phyloP scores from a whole-genome alignment of 2,329 filamentous ascomycete genomes.

The Exserohilum rostratum region DNA sequence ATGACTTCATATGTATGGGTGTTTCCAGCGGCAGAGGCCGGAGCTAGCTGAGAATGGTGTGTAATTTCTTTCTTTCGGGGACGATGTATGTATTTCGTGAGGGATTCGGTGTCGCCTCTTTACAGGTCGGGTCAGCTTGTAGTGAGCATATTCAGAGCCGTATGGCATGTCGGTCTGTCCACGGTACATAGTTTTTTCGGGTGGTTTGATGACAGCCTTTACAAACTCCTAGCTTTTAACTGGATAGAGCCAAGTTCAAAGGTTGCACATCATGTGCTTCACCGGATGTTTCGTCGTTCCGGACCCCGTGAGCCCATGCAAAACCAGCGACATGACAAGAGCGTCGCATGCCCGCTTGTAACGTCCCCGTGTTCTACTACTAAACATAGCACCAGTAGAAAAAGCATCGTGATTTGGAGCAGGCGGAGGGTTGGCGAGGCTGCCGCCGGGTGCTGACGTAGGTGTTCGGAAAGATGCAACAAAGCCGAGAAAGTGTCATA shows the following conservation, averaged over 20 bases:
- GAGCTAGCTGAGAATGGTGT: constrained; percentile 2
- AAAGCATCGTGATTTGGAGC: background rate
- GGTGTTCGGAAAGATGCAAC: constrained; percentile 9
- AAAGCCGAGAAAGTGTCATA: constrained; percentile 21
- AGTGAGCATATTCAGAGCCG: background rate
- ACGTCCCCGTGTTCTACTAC: background rate
- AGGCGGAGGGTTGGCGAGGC: constrained; percentile 1
- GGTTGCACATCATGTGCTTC: background rate
- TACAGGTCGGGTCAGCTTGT: too few species aligned
- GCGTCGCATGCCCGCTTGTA: background rate
- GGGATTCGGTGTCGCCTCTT: background rate
- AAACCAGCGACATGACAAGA: background rate
- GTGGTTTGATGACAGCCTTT: background rate
- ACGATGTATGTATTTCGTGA: background rate
- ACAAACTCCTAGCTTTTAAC: background rate
- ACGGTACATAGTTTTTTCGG: constrained; percentile 1
- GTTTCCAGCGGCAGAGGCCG: background rate
- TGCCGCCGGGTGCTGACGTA: background rate
- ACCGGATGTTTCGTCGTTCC: background rate
- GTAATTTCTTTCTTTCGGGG: background rate
- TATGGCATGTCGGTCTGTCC: background rate
- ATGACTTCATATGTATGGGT: too few species aligned
- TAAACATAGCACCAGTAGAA: constrained; percentile 2
- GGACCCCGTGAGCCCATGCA: background rate
- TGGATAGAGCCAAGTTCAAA: background rate